Conservation (phyloP, 2,329 filamentous ascomycete species). For the Cadophora malorum region DNA sequence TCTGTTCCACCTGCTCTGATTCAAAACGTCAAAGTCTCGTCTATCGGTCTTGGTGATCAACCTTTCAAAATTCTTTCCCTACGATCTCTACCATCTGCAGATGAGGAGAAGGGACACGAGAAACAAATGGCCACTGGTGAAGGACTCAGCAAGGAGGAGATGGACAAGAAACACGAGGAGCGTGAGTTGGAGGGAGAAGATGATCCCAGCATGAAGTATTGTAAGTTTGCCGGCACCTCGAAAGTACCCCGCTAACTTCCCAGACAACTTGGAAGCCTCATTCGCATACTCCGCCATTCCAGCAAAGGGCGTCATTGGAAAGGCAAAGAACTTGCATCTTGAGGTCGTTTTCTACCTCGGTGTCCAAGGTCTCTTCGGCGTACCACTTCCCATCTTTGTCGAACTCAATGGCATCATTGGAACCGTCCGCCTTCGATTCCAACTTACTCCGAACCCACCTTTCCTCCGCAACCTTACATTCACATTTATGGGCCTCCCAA, state of each 20-base stretch:
- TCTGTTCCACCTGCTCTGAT: slow-evolving; percentile 34
- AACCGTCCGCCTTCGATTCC: slow-evolving; percentile 32
- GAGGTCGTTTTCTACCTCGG: slow-evolving; percentile 36
- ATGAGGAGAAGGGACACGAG: slow-evolving; percentile 25
- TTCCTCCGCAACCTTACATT: slow-evolving; percentile 36
- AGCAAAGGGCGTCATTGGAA: slow-evolving; percentile 35
- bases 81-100: slow-evolving; percentile 31
- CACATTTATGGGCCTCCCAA: slow-evolving; percentile 36
- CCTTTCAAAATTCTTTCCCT: slow-evolving; percentile 34
- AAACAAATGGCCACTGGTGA: slow-evolving; percentile 22
- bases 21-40: slow-evolving; percentile 34
- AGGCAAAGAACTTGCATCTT: slow-evolving; percentile 38
- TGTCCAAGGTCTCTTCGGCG: slow-evolving; percentile 32
- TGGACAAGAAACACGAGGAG: slow-evolving; percentile 29
- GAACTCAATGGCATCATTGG: slow-evolving; percentile 36
- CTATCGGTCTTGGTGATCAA: slow-evolving; percentile 34
- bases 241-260: background rate
- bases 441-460: slow-evolving; percentile 33
- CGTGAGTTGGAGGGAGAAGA: slow-evolving; percentile 34
- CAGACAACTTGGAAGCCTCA: slow-evolving; percentile 34
- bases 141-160: slow-evolving; percentile 29
- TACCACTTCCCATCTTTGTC: slow-evolving; percentile 34
- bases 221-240: background rate
- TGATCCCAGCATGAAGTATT: slow-evolving; percentile 31
- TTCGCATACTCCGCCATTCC: slow-evolving; percentile 36